Evolutionary conservation across 371 early-diverging fungal genomes (phyloP), one percentile per base, ranked within the genome.

Genomic region (Actinomortierella wolfii): DNA sequence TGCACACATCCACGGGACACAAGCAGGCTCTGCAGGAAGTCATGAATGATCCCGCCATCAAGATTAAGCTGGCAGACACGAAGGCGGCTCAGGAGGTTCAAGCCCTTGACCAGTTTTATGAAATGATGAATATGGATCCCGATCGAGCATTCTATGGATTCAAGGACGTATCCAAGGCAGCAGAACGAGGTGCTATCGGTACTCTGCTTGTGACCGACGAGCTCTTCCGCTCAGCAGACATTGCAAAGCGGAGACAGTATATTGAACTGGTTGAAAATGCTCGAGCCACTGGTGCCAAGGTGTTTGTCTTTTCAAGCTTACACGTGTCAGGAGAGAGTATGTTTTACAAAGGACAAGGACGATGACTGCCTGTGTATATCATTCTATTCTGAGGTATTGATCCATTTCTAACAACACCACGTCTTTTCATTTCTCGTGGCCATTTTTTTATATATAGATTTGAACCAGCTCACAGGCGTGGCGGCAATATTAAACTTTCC

Each of bases 1-100:
- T 97, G 1, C 95, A 96, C 69, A 91, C 93, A 63, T 96, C 97
- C 5, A 92, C 92, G 23, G 99, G 98, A 3, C 97, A 97, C 76
- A 96, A 95, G 74, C 94, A 94, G 77, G 89, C 97, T 15, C 77
- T 98, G 20, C 86, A 90, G 46, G 98, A 98, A 76, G 92, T 97
- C 1, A 89, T 98, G 84, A 86, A 89, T 57, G 96, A 97, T 54
- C 91, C 92, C 11, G 70, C 89, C 11, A 86, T 96, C 39, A 92
- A 89, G 63, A 71, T 83, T 8, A 87, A 87, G 69, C 79, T 98
- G 51, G 86, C 90, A 15, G 95, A 97, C 67, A 98, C 98, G 34
- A 97, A 97, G 76, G 94, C 93, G 40, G 88, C 96, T 3, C 79
- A 83, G 20, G 97, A 98, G 77, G 90, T 92, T 21, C 78, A 78